phyloP scores from a whole-genome alignment of 139 green algal genomes.

The Chlorella vulgaris region DNA sequence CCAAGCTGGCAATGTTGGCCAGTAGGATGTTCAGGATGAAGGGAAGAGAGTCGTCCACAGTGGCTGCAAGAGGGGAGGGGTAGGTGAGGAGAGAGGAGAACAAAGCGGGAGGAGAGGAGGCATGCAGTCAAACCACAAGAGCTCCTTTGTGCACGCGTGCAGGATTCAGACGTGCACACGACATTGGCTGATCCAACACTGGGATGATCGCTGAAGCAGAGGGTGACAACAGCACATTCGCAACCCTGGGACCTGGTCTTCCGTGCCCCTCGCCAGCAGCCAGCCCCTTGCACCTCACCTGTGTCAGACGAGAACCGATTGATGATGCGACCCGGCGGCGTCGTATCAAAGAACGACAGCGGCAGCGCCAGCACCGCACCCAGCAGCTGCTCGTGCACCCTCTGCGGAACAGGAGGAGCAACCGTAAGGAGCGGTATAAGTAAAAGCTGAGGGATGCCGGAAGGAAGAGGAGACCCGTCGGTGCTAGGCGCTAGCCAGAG shows the following conservation, averaged over 20 bases:
- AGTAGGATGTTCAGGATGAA: constrained; percentile 95
- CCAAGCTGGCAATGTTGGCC: constrained; percentile 70
- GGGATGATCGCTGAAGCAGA: neutral
- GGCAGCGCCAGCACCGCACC: constrained; percentile 57
- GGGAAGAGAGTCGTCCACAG: constrained; percentile 84
- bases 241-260: too few relatives aligned
- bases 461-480: neutral
- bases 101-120: neutral
- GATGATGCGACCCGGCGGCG: constrained; percentile 64
- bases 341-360: constrained; percentile 60
- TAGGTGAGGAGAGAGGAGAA: neutral
- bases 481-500: neutral
- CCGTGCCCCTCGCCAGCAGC: too few relatives aligned
- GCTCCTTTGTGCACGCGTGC: too few relatives aligned
- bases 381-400: constrained; percentile 68
- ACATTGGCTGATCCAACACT: neutral
- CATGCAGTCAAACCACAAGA: too few relatives aligned
- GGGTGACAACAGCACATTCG: too few relatives aligned
- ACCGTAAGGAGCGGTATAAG: too few relatives aligned
- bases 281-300: too few relatives aligned
- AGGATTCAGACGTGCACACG: neutral
- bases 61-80: constrained; percentile 29
- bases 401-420: neutral
- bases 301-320: constrained; percentile 89
- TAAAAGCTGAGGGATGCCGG: too few relatives aligned